These are phyloP conservation scores for Phyllosticta paracitricarpa DNA, from an alignment of 2,329 filamentous ascomycete genomes.

Conservation along the genomic window DNA sequence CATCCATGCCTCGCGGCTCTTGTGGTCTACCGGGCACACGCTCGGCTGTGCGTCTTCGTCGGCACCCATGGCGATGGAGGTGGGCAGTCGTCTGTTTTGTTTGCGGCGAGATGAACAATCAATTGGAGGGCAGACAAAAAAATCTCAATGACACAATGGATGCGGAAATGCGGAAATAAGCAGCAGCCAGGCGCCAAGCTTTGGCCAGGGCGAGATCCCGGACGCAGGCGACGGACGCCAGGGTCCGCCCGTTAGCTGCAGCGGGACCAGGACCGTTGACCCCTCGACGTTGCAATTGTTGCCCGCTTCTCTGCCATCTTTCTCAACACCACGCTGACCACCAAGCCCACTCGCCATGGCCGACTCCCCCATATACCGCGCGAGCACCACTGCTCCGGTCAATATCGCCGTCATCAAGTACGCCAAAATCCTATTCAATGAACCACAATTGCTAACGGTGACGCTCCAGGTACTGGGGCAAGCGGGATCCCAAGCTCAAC, in stretches of 20 bases:
- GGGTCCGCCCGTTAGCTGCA: background rate
- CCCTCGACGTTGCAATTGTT: background rate
- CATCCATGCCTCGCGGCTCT: constrained; percentile 80
- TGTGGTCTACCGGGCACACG: constrained; percentile 78
- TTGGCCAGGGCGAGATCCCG: background rate
- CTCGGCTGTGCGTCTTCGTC: constrained; percentile 1
- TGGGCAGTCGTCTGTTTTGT: too few relatives aligned
- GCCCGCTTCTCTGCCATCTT: too few relatives aligned
- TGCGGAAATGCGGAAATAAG: background rate
- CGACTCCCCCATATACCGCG: constrained; percentile 59
- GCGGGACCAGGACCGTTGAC: background rate
- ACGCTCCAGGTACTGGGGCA: constrained; percentile 72
- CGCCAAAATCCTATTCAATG: constrained; percentile 17
- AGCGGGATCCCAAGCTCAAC: constrained; percentile 87
- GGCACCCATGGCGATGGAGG: background rate
- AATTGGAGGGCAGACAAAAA: background rate
- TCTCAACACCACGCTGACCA: background rate
- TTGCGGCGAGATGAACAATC: background rate
- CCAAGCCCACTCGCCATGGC: constrained; percentile 24
- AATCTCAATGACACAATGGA: background rate
- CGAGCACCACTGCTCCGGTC: constrained; percentile 92
- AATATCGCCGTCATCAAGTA: constrained; percentile 98
- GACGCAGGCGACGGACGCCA: background rate
- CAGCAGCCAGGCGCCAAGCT: background rate
- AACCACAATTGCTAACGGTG: constrained; percentile 8